Evolutionary conservation across 345 rosid genomes (phyloP), one percentile per base, ranked within the genome.

Genomic region (Lepidium aucheri): DNA sequence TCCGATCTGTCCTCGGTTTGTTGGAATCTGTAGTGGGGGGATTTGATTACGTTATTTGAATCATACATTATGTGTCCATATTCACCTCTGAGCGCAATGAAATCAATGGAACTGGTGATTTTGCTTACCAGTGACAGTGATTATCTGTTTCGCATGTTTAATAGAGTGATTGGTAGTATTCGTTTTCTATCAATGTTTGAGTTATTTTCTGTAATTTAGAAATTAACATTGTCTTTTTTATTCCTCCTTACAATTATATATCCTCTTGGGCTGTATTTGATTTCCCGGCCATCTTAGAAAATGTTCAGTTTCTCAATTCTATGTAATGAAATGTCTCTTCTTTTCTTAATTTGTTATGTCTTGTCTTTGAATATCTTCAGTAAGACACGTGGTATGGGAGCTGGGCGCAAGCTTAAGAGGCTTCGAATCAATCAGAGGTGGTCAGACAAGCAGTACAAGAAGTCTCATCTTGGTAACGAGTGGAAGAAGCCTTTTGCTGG

Each of bases 391-490:
- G 90, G 90, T 24, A 83, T 81, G 85, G 87, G 85, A 77, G 85
- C 85, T 52, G 87, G 76, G 53, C 79, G 98, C 65, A 92, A 92
- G 88, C 81, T 92, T 76, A 83, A 80, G 75, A 74, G 69, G 63
- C 97, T 82, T 81, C 76, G 98, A 3, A 86, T 85, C 34, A 84
- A 71, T 30, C 93, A 93, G 66, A 87, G 90, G 83, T 93, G 98
- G 98, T 90, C 98, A 0, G 97, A 93, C 74, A 93, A 90, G 81
- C 13, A 86, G 26, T 89, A 87, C 83, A 92, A 89, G 79, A 92
- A 89, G 57, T 86, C 95, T 33, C 78, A 87, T 60, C 90, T 77
- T 14, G 98, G 98, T 0, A 92, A 92, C 24, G 95, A 92, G 59
- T 89, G 93, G 95, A 92, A 92, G 84, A 83, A 83, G 55, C 87